Base-by-base conservation (phyloP, 1,284 basidiomycete genomes). In the Pisolithus thermaeus region DNA sequence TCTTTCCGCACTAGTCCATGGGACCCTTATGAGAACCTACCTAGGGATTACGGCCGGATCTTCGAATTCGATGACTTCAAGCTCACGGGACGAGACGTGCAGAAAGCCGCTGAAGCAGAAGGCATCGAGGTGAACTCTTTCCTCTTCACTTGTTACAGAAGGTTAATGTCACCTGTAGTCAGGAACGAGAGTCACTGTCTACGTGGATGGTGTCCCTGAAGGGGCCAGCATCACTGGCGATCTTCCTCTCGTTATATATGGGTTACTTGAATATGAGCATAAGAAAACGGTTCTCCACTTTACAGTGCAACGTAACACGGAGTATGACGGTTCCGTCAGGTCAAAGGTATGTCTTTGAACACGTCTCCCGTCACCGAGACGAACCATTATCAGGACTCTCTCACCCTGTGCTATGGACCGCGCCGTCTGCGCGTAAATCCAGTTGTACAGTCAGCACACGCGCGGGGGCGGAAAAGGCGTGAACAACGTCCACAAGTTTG, bases 401-500 rank as follows among this genome's bases (percentile, higher is more conserved):
- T 99, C 48, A 78, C 97, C 23, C 73, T 98, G 1, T 94, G 92
- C 63, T 81, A 96, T 12, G 96, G 96, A 1, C 90, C 93, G 12
- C 81, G 95, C 42, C 82, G 94, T 43, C 78, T 96, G 60, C 75
- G 76, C 11, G 84, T 96, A 45, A 89, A 87, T 53, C 96, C 97
- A 0, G 74, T 97, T 37, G n/a, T 98, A 91, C 71, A 95, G 92
- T 57, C 93, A 97, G 63, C 93, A 95, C 62, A 87, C 89, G 4
- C 83, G 87, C 20, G 92, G 92, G 9, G 92, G 93, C 7, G 90
- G 89, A 6, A 91, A 88, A 64, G 92, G 93, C 7, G 76, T 84
- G 39, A 99, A 99, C 75, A 97, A 98, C 59, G 93, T 97, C 1
- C 95, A 99, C 78, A 99, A 97, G 65, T 97, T 91, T 53, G 93